These are phyloP conservation scores for Andrographis paniculata DNA, from an alignment of 305 asterid genomes.

Conservation along the genomic window DNA sequence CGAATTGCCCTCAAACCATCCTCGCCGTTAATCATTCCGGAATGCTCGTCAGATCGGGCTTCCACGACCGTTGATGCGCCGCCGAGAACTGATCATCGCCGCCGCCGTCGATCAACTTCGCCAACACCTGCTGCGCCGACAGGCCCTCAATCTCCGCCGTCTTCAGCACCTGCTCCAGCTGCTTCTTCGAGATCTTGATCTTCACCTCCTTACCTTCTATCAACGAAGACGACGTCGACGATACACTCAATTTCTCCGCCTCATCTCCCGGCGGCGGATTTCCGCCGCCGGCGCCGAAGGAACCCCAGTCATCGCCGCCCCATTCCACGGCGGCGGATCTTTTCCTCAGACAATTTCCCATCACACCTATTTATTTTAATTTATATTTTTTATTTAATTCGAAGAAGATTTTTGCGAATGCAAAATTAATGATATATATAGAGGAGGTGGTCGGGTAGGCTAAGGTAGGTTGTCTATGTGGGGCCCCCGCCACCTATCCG, in stretches of 20 bases:
- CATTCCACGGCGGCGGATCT: not conserved
- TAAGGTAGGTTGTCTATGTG: constrained; percentile 18
- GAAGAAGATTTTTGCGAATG: too few relatives aligned
- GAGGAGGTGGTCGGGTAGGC: constrained; percentile 3
- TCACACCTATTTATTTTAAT: too few relatives aligned
- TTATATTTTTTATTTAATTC: too few relatives aligned
- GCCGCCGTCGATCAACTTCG: constrained; percentile 21
- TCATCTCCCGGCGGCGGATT: not conserved
- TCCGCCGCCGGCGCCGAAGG: not conserved
- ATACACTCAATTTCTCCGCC: too few relatives aligned
- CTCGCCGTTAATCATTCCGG: constrained; percentile 42
- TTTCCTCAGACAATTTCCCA: constrained; percentile 7
- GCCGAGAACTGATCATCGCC: constrained; percentile 25
- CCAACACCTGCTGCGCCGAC: constrained; percentile 31
- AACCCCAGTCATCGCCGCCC: not conserved
- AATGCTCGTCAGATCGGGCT: constrained; percentile 42
- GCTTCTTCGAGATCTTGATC: constrained; percentile 43
- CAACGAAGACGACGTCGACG: not conserved
- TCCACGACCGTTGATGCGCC: constrained; percentile 31
- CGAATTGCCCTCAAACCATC: constrained; percentile 11
- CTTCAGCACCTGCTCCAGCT: constrained; percentile 33
- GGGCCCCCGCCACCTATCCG: constrained; percentile 20
- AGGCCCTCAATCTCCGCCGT: constrained; percentile 25
- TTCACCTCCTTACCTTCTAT: constrained; percentile 34
- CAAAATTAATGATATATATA: constrained; percentile 4